Evolutionary conservation across 257 asterid genomes (phyloP), one percentile per base, ranked within the genome.

Genomic region (Prunella vulgaris): DNA sequence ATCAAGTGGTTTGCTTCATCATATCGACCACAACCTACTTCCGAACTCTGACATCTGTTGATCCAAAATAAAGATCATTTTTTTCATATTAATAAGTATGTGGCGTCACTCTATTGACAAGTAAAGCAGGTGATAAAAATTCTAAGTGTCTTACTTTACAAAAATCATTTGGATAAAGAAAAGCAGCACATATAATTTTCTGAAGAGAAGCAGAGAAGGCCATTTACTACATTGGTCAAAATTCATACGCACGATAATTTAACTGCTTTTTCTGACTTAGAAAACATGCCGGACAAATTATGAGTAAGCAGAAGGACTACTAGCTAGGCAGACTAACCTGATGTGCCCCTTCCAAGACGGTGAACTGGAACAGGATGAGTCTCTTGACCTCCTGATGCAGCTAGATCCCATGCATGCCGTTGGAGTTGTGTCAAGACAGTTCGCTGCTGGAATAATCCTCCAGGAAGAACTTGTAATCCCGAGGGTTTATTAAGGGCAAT

Each of bases 271-370:
- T 54, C 15, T 24, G 33, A 74, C 58, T 32, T 25, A 62, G 42
- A 42, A 49, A 22, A 4, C n/a, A 8, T 49, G 33, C 60, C 48
- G 9, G 15, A 40, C 33, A 57, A 69, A 60, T 60, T 49, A 25
- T 60, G 53, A 32, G n/a, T 13, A 30, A 10, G 12, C 33, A 63
- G 53, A 49, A 62, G n/a, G 72, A 42, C 69, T 52, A 25, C n/a
- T n/a, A 69, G 71, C 46, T 68, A 57, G 32, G 28, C 32, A 35
- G 65, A 70, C 86, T 77, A 73, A 90, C 97, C 98, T 44, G 99
- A 93, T 64, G 99, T 93, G 60, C 97, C 97, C 80, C 99, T 87
- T 72, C 99, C 99, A 69, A 93, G 95, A 46, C 97, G 95, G 78
- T 93, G 99, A 79, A 90, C 99, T 60, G 99, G 99, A 75, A 82